These are phyloP conservation scores for Xenoacremonium recifei DNA, from an alignment of 2,329 filamentous ascomycete species.

Conservation along the genomic window DNA sequence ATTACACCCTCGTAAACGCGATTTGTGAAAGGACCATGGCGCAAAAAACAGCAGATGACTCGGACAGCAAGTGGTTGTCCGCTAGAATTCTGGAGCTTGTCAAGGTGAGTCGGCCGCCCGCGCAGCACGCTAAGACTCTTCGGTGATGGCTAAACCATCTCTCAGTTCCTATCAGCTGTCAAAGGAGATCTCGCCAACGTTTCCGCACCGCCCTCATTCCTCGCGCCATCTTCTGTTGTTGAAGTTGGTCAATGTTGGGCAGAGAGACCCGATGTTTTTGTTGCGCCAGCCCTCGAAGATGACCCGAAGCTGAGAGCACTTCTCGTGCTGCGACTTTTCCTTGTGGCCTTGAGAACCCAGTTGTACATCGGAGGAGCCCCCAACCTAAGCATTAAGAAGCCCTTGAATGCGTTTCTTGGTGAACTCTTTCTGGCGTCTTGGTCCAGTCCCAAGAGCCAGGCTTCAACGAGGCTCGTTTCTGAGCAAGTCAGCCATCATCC, in stretches of 20 bases:
- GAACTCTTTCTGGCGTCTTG: constrained; percentile 47
- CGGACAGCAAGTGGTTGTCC: constrained; percentile 11
- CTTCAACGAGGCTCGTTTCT: constrained; percentile 30
- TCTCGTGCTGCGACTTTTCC: constrained; percentile 46
- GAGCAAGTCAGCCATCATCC: constrained; percentile 55
- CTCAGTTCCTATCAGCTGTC: constrained; percentile 24
- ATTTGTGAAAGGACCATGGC: too few species aligned
- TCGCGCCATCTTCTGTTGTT: constrained; percentile 48
- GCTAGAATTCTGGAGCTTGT: constrained; percentile 15
- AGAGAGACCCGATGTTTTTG: constrained; percentile 46
- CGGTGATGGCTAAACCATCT: neutral
- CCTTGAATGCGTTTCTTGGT: constrained; percentile 52
- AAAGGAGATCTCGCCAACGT: constrained; percentile 52
- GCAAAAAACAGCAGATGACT: neutral
- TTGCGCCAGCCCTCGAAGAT: constrained; percentile 44
- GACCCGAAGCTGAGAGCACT: constrained; percentile 43
- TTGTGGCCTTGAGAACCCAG: constrained; percentile 45
- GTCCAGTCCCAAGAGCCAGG: constrained; percentile 23
- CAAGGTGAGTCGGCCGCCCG: constrained; percentile 8
- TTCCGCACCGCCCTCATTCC: constrained; percentile 49
- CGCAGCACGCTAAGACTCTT: too few species aligned
- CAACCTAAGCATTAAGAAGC: constrained; percentile 49
- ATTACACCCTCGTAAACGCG: too few species aligned
- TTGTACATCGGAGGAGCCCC: constrained; percentile 47
- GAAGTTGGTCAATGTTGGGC: constrained; percentile 52